Base-by-base conservation (phyloP, 2,329 filamentous ascomycete species). In the Ceratocystis destructans region DNA sequence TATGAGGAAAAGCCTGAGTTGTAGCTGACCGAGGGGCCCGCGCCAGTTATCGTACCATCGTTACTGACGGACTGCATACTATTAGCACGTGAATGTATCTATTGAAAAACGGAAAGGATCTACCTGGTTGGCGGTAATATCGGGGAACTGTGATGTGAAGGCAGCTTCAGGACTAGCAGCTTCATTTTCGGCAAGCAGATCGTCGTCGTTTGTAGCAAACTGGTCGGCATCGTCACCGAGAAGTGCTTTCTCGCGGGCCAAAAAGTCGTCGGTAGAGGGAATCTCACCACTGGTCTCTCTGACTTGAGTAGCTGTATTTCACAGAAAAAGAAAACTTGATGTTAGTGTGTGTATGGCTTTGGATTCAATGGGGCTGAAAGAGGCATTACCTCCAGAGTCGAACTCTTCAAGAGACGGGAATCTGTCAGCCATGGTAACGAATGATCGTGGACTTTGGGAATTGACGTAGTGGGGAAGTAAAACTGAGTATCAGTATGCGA, bases 201-300 rank as follows among this genome's bases (percentile, higher is more conserved):
- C 81, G 67, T 82, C 79, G 74, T 96, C 90, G 73, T 87, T 85
- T 41, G 89, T 88, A 69, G 87, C 82, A 76, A 99, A 99, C 79
- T 92, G 89, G 72, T 91, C 84, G 68, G 94, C 94, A 76, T 97
- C 94, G 70, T 96, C 94, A 70, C 94, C 94, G 6, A 99, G 85
- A 20, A 87, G 77, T 69, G 91, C 94, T 73, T 91, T 90, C 79
- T 99, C 94, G 71, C 93, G 89, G 69, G 89, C 86, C 62, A 97
- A 84, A 76, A 99, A 97, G 77, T 96, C 90, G 73, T 90, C 86
- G 69, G 83, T 80, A 41, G 87, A 86, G 37, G 83, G 79, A 33
- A 68, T 50, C 8, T 82, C 79, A 69, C 79, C 81, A 69, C 81
- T 79, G 46, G 84, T 76, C 66, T 79, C 80, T 76, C 80, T 82